Evolutionary conservation across 306 rosid species (phyloP), one percentile per base, ranked within the genome.

Genomic region (Malus orientalis): DNA sequence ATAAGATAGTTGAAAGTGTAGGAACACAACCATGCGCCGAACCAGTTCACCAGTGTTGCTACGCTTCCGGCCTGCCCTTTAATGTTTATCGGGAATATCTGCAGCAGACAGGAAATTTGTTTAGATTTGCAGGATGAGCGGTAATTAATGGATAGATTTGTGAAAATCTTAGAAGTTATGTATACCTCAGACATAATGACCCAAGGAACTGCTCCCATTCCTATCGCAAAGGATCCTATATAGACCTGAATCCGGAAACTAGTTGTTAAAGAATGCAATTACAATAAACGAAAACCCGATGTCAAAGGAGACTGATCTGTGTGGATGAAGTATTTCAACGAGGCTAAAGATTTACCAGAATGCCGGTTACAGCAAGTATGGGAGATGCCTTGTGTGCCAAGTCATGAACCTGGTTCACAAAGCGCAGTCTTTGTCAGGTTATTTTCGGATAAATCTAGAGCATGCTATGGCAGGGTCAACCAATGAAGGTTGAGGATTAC

Each of bases 161-260:
- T 18, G 15, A 10, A 40, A 80, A 8, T n/a, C 18, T 54, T 55
- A 51, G 30, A 58, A 44, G 45, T 57, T 19, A 73, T 75, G 73
- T 65, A 61, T 86, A 93, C 97, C 96, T 94, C 97, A 3, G 97
- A 91, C 98, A 94, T 94, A 40, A 94, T 86, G 72, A 94, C 88
- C 98, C 97, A 91, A 76, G 98, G 98, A 85, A 94, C 87, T 47
- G 97, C 89, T 80, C 96, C 98, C 97, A 91, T 90, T 79, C 98
- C 98, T 16, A 80, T 51, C 66, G 96, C 90, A 84, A 91, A 92
- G 33, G 93, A 78, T 83, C 83, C 95, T 73, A 92, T 86, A 55
- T 90, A 90, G 75, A 91, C 70, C 98, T 94, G 74, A 78, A 80
- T 83, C 60, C 64, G 76, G 59, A 47, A 47, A 62, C n/a, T 30